Conservation (phyloP, 345 rosid species). For the Ricinus communis region DNA sequence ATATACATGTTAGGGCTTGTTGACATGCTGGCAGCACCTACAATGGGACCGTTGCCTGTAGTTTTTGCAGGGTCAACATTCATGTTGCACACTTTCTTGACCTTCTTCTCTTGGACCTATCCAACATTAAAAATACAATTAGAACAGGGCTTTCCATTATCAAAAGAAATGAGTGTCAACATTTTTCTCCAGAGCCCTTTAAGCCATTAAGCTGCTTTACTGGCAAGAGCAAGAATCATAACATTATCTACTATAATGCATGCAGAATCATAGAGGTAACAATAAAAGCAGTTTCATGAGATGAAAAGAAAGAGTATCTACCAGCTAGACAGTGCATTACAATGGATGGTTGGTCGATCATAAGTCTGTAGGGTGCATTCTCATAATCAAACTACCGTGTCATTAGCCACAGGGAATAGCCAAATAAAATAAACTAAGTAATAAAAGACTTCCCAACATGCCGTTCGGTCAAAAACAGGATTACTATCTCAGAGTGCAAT, state of each 20-base stretch:
- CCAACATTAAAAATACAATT: conserved; percentile 1
- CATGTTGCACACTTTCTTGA: conserved; percentile 78
- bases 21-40: conserved; percentile 49
- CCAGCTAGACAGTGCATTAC: neutral
- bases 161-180: neutral
- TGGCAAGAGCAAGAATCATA: neutral
- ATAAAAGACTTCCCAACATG: neutral
- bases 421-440: neutral
- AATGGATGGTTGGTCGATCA: neutral
- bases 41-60: conserved; percentile 44
- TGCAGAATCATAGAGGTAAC: neutral
- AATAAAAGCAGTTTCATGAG: neutral
- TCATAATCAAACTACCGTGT: neutral
- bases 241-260: neutral
- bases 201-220: neutral
- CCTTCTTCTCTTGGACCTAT: conserved; percentile 95
- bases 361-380: neutral
- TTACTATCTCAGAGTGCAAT: neutral
- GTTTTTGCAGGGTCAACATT: conserved; percentile 60
- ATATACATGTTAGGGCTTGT: conserved; percentile 34
- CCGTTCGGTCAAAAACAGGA: neutral
- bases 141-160: conserved; percentile 1
- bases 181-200: conserved; percentile 1
- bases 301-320: neutral
- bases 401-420: neutral